Evolutionary conservation across 495 filamentous ascomycete species (phyloP), one percentile per base, ranked within the genome.

Genomic region (Hyaloscypha hepaticicola): DNA sequence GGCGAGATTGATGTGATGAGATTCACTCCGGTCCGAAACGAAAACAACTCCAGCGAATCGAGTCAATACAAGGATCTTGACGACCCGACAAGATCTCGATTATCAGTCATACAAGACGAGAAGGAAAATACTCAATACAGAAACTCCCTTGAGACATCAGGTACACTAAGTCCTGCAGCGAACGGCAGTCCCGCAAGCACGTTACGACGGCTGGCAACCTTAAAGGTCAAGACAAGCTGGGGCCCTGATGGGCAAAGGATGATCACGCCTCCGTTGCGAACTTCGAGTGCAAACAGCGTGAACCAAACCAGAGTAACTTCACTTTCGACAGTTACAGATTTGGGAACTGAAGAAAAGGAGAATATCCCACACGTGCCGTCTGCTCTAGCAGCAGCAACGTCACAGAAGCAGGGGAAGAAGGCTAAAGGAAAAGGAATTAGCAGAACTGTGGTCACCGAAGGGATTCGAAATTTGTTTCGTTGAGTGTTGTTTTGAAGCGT

Each of bases 241-340:
- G 56, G 55, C 25, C 55, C 45, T 31, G 69, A 71, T 27, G 69
- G 63, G 50, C 71, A 66, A 16, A 55, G 63, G 24, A 70, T 66
- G 1, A 67, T 69, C 41, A 71, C 71, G 14, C 71, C 71, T 21
- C 71, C 70, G 1, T 38, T 72, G 24, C 33, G 70, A 48, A 70
- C 68, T 24, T 73, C 69, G 14, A 69, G 66, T 49, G 66, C 69
- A 16, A 70, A 70, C 33, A 70, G 71, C 58, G 24, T 68, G 16
- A 61, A 28, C 38, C 64, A 67, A 31, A 56, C 29, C 19, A 52
- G 66, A 21, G 27, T 48, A 21, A 48, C 58, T 3, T 25, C 58
- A 45, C 41, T 65, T 9, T 33, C 68, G 22, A 65, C 55, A 2
- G 49, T 64, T 11, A 22, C 41, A 24, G 68, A 65, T 55, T 12